Evolutionary conservation across 164 flowering plant genomes (phyloP).

Genomic region (Saururus chinensis): DNA sequence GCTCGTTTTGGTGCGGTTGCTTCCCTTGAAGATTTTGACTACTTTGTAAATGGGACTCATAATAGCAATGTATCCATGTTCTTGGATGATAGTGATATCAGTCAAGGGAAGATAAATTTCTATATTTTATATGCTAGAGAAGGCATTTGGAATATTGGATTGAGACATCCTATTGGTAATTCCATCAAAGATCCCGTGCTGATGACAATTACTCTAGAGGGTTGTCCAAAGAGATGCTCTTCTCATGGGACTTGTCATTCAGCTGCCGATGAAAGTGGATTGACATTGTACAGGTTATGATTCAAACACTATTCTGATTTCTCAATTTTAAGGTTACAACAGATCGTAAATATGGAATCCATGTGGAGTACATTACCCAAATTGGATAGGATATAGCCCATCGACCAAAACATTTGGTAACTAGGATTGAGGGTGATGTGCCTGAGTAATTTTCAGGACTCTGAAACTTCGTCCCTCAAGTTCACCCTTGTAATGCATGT

Average conservation of each 20-base stretch:
- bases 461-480: neutral
- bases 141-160: conserved; percentile 81
- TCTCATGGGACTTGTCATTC: conserved; percentile 55
- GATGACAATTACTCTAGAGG: conserved; percentile 62
- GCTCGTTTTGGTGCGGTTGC: conserved; percentile 75
- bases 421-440: no score
- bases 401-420: no score
- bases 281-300: conserved; percentile 62
- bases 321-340: no score
- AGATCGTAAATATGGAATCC: no score
- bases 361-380: no score
- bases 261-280: conserved; percentile 61
- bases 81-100: conserved; percentile 52
- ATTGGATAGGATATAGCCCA: no score
- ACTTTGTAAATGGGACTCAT: conserved; percentile 47
- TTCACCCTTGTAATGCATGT: no score
- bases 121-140: conserved; percentile 65
- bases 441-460: no score
- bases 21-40: conserved; percentile 56
- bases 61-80: conserved; percentile 54
- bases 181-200: conserved; percentile 21
- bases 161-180: conserved; percentile 29
- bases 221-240: conserved; percentile 77
- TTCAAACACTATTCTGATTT: neutral
- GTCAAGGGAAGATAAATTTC: conserved; percentile 39